Evolutionary conservation across 768 basidiomycete species (phyloP).

Genomic region (Epithele typhae): DNA sequence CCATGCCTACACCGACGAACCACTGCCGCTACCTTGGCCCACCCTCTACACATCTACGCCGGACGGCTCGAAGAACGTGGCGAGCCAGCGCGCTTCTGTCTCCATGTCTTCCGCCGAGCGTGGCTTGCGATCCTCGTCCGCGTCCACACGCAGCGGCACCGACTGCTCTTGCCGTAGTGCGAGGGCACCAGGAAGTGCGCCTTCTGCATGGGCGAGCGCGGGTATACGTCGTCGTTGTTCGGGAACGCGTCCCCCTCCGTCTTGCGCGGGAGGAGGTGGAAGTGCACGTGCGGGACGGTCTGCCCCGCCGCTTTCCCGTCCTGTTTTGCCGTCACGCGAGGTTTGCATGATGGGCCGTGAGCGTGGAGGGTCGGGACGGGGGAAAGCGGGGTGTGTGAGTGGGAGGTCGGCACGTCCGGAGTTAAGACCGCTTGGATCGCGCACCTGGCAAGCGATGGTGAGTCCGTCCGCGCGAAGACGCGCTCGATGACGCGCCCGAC

Average conservation of each 20-base stretch:
- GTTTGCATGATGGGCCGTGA: too few species aligned
- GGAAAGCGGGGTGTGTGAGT: not conserved
- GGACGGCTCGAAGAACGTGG: conserved; percentile 32
- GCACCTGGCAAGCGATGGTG: conserved; percentile 83
- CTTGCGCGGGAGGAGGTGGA: conserved; percentile 87
- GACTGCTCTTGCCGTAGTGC: conserved; percentile 12
- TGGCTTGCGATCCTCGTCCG: conserved; percentile 42
- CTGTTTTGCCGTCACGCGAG: conserved; percentile 32
- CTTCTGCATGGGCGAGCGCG: conserved; percentile 65
- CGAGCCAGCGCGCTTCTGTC: conserved; percentile 48
- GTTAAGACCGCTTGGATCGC: too few species aligned
- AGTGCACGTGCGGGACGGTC: conserved; percentile 91
- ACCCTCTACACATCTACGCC: too few species aligned
- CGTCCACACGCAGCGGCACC: conserved; percentile 34
- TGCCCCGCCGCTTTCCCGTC: conserved; percentile 87
- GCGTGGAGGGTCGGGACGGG: not conserved
- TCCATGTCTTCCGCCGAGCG: conserved; percentile 51
- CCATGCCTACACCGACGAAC: too few species aligned
- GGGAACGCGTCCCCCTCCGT: conserved; percentile 63
- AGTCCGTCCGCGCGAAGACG: conserved; percentile 76
- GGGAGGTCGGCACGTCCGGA: not conserved
- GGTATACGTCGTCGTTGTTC: conserved; percentile 72
- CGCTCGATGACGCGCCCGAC: conserved; percentile 79
- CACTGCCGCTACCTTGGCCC: too few species aligned
- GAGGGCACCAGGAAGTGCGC: conserved; percentile 36